Base-by-base conservation (phyloP, 2,329 filamentous ascomycete species). In the Monosporascus sp. region DNA sequence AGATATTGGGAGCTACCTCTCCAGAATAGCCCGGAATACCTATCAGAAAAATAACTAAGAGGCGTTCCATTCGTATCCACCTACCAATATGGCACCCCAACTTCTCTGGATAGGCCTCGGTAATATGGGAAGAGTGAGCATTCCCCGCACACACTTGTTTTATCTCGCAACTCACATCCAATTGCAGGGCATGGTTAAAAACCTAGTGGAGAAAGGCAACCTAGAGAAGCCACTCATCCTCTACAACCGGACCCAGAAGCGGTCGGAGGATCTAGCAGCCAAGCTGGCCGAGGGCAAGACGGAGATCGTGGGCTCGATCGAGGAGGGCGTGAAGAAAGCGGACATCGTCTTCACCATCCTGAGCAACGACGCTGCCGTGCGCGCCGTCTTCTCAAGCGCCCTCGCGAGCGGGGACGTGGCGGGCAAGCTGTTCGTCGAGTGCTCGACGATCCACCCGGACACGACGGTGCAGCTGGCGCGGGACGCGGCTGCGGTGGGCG, bases 271-370 rank as follows among this genome's bases (percentile, higher is more conserved):
- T 24, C 78, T 93, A 48, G 80, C 82, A 53, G 74, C 79, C 24
- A 78, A 75, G 2, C 78, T 94, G 0, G 78, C 79, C 16, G 61
- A 74, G 2, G 82, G 78, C 56, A 88, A 86, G 69, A 82, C 84
- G 7, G 81, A 80, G 59, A 83, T 89, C 17, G 82, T 83, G 14
- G 73, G 81, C 24, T 82, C 81, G 5, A 76, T 96, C 57, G 66
- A 76, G n/a, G 84, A 86, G 24, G 87, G 84, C 38, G 83, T 90
- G 24, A 72, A 80, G 36, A 76, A 77, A 51, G 83, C 90, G 27
- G 87, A 93, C 66, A 82, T 96, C 55, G 86, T 96, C 68, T 92
- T 96, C 74, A 84, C 84, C 56, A 95, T 90, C 66, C 78, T 96
- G 3, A 83, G 87, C 59, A 87, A 94, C 66, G 91, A 96, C 67